Conservation (phyloP, 2,329 filamentous ascomycete genomes). For the Arthrobotrys entomopaga region DNA sequence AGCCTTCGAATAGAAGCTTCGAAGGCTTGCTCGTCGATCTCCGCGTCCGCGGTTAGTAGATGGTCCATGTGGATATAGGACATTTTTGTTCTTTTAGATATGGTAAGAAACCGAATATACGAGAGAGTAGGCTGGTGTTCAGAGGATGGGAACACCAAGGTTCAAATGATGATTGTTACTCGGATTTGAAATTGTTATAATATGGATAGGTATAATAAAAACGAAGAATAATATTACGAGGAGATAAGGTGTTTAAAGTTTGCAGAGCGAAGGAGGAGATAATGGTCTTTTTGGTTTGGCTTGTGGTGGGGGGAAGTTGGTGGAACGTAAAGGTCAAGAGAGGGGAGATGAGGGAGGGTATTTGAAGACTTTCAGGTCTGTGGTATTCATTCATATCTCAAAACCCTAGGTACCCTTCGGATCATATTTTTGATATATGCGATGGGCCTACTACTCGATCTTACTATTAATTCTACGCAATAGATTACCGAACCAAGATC, state of each 20-base stretch:
- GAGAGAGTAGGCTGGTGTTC: constrained; percentile 6
- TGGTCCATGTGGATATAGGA: constrained; percentile 54
- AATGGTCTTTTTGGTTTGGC: constrained; percentile 28
- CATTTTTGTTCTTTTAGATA: constrained; percentile 31
- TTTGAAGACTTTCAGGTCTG: constrained; percentile 50
- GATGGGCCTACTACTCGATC: constrained; percentile 32
- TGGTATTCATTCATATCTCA: constrained; percentile 46
- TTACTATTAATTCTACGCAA: constrained; percentile 29
- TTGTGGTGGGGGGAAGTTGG: constrained; percentile 50
- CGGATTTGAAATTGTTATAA: constrained; percentile 10
- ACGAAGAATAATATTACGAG: constrained; percentile 13
- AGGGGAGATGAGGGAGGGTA: constrained; percentile 55
- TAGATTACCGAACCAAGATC: constrained; percentile 54
- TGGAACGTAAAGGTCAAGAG: constrained; percentile 49
- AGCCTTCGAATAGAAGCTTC: constrained; percentile 50
- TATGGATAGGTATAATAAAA: constrained; percentile 32
- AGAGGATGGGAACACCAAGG: constrained; percentile 45
- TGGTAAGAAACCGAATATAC: neutral
- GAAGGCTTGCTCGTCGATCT: constrained; percentile 41
- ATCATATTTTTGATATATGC: constrained; percentile 48
- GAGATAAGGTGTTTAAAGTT: constrained; percentile 46
- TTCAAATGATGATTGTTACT: constrained; percentile 11
- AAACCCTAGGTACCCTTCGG: constrained; percentile 10
- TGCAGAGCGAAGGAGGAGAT: constrained; percentile 38
- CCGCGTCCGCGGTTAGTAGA: constrained; percentile 51